Base-by-base conservation (phyloP, 2,329 filamentous ascomycete genomes). In the Escovopsis weberi region DNA sequence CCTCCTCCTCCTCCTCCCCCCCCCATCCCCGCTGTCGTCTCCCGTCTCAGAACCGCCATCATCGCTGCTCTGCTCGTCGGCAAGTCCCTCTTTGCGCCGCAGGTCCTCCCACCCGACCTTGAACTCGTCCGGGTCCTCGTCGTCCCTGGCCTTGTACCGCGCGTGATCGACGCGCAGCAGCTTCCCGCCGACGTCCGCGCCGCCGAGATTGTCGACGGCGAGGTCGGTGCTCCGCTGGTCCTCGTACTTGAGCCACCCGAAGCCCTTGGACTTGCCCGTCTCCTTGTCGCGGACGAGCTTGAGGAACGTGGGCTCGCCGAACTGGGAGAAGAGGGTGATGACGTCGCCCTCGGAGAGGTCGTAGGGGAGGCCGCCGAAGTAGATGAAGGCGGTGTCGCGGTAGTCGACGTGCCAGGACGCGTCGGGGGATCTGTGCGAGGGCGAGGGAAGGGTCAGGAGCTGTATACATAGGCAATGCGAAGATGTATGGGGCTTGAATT, bases 371-470 rank as follows among this genome's bases (percentile, higher is more conserved):
- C 89, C 89, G 56, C 93, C 93, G 52, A 98, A 88, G 69, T 95
- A 94, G 59, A 98, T 69, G 62, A 89, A 98, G 46, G 91, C 93
- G 2, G 91, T 96, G 66, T 94, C 91, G 65, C 86, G 85, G 65
- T 96, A 98, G 68, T 98, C 93, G 60, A 82, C 81, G 60, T 96
- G 89, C 89, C 89, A 96, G 44, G 89, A 95, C 49, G 82, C 89
- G 63, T 87, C 80, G 36, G 88, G 81, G 2, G 81, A 73, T 52
- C 86, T 88, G 54, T 34, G 41, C 34, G 37, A 11, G 18, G 39
- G 34, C 48, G 54, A 35, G 41, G 35, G 37, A 23, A 23, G 39
- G 34, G 48, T 61, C 50, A 59, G 59, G 39, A 19, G 36, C 26
- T 12, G 44, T 40, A 36, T 48, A 33, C 40, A 43, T 32, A 32